Percentiles rank a stretch among this genome's conserved stretches.
phyloP scores from a whole-genome alignment of 177 flowering plant genomes.

The Tripterygium wilfordii region DNA sequence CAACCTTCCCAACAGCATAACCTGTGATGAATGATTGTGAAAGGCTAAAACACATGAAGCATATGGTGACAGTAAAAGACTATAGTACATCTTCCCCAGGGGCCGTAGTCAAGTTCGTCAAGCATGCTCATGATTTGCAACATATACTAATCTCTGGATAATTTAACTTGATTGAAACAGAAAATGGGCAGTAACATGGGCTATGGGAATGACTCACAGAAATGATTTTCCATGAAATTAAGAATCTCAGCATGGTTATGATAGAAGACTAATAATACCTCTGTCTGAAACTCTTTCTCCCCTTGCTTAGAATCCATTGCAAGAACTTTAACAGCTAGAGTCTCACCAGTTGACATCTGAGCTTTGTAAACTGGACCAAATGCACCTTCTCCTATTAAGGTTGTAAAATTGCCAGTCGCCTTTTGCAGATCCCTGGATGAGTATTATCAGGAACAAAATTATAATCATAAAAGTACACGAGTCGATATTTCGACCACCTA shows the following conservation, averaged over 20 bases:
- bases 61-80: too few relatives aligned
- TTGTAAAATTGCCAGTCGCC: conserved; percentile 86
- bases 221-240: too few relatives aligned
- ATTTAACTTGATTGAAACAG: too few relatives aligned
- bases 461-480: background rate
- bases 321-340: conserved; percentile 88
- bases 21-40: conserved; percentile 31
- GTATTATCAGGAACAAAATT: conserved; percentile 8
- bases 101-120: too few relatives aligned
- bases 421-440: conserved; percentile 82
- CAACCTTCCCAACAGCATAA: conserved; percentile 78
- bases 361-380: conserved; percentile 97
- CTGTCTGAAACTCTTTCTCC: conserved; percentile 89
- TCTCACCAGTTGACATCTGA: conserved; percentile 85
- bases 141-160: too few relatives aligned
- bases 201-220: too few relatives aligned
- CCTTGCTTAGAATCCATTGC: conserved; percentile 93
- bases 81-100: too few relatives aligned
- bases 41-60: background rate
- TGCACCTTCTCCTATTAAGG: conserved; percentile 87
- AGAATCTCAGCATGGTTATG: too few relatives aligned
- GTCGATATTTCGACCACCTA: background rate
- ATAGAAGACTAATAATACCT: conserved; percentile 47
- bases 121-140: too few relatives aligned
- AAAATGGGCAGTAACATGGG: too few relatives aligned